Base-by-base conservation (phyloP, 2,329 filamentous ascomycete species). In the Lecanicillium sp. region DNA sequence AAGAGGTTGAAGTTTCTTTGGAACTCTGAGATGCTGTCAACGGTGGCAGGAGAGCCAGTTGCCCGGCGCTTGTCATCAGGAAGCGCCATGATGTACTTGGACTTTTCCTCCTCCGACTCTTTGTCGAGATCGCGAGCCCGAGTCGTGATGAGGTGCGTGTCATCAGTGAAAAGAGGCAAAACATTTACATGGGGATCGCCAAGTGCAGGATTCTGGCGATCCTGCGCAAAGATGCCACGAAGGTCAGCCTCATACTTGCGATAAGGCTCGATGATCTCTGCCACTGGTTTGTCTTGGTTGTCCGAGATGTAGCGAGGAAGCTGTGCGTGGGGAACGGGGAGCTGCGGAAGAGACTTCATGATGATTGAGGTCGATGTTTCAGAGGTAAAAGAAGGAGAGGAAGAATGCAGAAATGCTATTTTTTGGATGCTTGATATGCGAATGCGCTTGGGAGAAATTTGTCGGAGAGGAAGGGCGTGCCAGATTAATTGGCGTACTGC, bases 1-100 rank as follows among this genome's bases (percentile, higher is more conserved):
- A 95, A 95, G 50, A 94, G 62, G 50, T 78, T 78, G 66, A 95
- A 91, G 65, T 93, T 91, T 41, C 79, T 77, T 60, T 83, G 81
- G 57, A 93, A 95, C 24, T 87, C 82, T 40, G 78, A 73, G 38
- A 93, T 61, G 11, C 76, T 76, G 20, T 73, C 62, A 0, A 90
- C 87, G 4, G 86, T 76, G 3, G 88, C 87, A 3, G 79, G 79
- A 1, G 82, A 77, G 5, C 79, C 83, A 60, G 79, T 67, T 0
- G 70, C 57, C 41, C 81, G 81, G 29, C 88, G 81, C 43, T 83
- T 74, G 3, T 79, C 70, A 0, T 77, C 66, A 0, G 76, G 72
- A 23, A 90, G 72, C 5, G 77, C 62, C 84, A 90, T 87, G 60
- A 90, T 78, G 59, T 87, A 89, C 57, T 66, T 77, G 12, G 79